These are phyloP conservation scores for Boletellus sp. DNA, from an alignment of 1,284 basidiomycete genomes.

Conservation along the genomic window DNA sequence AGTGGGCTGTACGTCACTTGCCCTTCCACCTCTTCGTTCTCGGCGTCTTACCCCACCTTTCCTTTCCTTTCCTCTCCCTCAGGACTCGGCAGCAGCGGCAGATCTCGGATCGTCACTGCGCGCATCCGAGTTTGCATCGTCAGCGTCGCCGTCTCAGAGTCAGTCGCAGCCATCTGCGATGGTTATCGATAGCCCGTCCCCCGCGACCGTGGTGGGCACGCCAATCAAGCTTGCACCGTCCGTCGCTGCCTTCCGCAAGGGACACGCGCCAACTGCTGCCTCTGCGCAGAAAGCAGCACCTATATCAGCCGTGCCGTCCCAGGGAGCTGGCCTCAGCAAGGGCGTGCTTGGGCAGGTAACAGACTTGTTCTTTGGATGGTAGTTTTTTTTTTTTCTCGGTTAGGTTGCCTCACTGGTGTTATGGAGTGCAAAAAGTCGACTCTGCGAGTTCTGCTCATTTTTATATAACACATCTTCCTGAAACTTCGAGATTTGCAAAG, in stretches of 20 bases:
- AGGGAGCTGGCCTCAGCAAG: slow-evolving; percentile 43
- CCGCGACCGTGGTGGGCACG: slow-evolving; percentile 48
- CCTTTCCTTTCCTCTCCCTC: background rate
- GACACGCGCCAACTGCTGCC: slow-evolving; percentile 31
- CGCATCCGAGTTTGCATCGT: slow-evolving; percentile 27
- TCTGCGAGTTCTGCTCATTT: background rate
- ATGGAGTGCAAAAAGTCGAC: background rate
- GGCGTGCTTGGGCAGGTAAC: slow-evolving; percentile 67
- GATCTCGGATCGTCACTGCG: slow-evolving; percentile 44
- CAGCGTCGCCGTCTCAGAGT: slow-evolving; percentile 24
- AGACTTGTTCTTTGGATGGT: slow-evolving; percentile 78
- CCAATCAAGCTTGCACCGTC: slow-evolving; percentile 70
- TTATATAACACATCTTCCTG: background rate
- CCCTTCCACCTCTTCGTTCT: background rate
- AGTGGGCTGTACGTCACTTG: slow-evolving; percentile 62
- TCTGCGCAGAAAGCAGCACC: slow-evolving; percentile 31
- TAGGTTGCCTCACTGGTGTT: slow-evolving; percentile 4
- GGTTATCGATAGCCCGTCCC: slow-evolving; percentile 41
- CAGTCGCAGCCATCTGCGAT: slow-evolving; percentile 36
- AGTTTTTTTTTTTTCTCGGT: slow-evolving; percentile 45
- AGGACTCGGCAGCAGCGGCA: slow-evolving; percentile 58
- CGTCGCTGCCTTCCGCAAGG: slow-evolving; percentile 60
- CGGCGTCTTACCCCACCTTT: slow-evolving; percentile 3
- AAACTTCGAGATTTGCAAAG: background rate
- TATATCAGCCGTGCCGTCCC: slow-evolving; percentile 13